Evolutionary conservation across 2,329 filamentous ascomycete species (phyloP).

Genomic region (Fusarium sublunatum): DNA sequence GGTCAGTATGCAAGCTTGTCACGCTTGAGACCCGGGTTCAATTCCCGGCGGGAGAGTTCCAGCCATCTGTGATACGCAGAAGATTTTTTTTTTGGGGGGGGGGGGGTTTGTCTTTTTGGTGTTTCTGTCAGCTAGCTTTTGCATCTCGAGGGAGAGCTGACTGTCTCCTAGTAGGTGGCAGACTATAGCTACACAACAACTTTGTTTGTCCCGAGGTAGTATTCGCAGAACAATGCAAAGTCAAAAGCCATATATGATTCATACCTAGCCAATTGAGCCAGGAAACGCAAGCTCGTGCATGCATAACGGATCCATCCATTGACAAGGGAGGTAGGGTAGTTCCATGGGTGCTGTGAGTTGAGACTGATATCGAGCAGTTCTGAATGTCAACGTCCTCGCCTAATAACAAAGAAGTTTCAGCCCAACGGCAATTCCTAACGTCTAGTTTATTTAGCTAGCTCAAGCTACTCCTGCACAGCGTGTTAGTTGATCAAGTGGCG

Average conservation of each 20-base stretch:
- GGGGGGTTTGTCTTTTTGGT: neutral
- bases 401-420: slow-evolving; percentile 13
- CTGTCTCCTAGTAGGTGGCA: neutral
- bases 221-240: slow-evolving; percentile 6
- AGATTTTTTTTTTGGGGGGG: slow-evolving; percentile 6
- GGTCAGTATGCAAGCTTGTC: slow-evolving; percentile 39
- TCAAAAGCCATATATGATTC: slow-evolving; percentile 7
- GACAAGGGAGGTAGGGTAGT: slow-evolving; percentile 9
- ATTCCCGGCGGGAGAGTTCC: slow-evolving; percentile 36
- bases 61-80: slow-evolving; percentile 28
- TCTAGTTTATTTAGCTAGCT: slow-evolving; percentile 10
- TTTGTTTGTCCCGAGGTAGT: slow-evolving; percentile 2
- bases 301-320: neutral
- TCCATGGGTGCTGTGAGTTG: slow-evolving; percentile 1
- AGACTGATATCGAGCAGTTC: neutral
- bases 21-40: slow-evolving; percentile 35
- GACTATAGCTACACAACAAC: neutral
- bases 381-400: neutral
- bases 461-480: too few species aligned
- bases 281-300: slow-evolving; percentile 17
- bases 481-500: slow-evolving; percentile 10
- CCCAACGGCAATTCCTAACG: slow-evolving; percentile 7
- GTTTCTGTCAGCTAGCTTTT: neutral
- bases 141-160: neutral
- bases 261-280: slow-evolving; percentile 26